A percentile compares a stretch with the other conserved stretches of the same genome.
phyloP scores from a whole-genome alignment of 768 basidiomycete genomes.

The Podaxis carcinomalis region DNA sequence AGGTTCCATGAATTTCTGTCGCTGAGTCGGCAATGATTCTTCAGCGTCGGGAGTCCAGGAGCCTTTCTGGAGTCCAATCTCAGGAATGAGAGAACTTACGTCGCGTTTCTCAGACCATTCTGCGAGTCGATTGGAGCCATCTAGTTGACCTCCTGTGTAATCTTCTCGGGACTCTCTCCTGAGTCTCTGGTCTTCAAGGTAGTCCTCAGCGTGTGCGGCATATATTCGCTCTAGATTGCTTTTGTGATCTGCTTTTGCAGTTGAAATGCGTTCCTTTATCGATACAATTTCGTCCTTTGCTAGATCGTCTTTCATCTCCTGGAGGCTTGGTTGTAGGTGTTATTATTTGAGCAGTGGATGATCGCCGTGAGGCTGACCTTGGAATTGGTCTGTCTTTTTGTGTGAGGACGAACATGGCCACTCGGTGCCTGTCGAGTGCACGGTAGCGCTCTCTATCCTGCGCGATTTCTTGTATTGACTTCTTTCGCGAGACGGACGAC shows the following conservation, averaged over 20 bases:
- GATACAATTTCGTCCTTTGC: not conserved
- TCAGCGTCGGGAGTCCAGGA: not conserved
- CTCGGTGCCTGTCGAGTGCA: conserved; percentile 13
- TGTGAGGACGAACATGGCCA: conserved; percentile 17
- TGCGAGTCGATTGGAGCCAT: not conserved
- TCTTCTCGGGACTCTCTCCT: conserved; percentile 4
- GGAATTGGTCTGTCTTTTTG: conserved; percentile 19
- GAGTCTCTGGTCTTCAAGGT: conserved; percentile 6
- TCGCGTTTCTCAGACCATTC: conserved; percentile 10
- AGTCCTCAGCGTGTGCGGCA: conserved; percentile 3
- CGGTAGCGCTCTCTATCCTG: not conserved
- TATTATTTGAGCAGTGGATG: not conserved
- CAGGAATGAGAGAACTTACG: not conserved
- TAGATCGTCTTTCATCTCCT: conserved; percentile 9
- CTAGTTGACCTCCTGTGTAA: not conserved
- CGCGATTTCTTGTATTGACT: not conserved
- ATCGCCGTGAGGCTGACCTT: conserved; percentile 6
- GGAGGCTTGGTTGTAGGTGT: not conserved
- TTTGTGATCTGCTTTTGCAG: not conserved
- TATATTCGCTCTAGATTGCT: conserved; percentile 1
- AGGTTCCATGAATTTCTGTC: no score
- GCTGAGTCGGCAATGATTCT: not conserved
- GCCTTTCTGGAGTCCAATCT: no score
- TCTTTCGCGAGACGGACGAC: not conserved
- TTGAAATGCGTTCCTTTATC: conserved; percentile 2